Evolutionary conservation across 1,139 yeast genomes (phyloP).

Genomic region (Lodderomyces margitis): DNA sequence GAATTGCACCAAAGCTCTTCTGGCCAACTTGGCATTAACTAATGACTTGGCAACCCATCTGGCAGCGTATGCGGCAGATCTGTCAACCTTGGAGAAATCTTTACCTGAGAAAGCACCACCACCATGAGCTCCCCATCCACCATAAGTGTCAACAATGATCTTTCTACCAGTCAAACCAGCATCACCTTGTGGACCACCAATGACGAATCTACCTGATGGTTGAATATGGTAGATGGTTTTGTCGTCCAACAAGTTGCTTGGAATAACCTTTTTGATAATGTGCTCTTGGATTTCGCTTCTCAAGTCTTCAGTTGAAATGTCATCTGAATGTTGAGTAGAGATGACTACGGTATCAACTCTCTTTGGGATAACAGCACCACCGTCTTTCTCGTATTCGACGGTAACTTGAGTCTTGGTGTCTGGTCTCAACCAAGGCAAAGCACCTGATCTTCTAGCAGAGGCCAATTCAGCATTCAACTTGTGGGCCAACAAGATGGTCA

Average conservation of each 20-base stretch:
- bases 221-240: slow-evolving; percentile 97
- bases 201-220: slow-evolving; percentile 99
- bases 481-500: slow-evolving; percentile 92
- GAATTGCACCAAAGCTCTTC: slow-evolving; percentile 97
- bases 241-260: slow-evolving; percentile 86
- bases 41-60: slow-evolving; percentile 99
- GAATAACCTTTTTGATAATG: slow-evolving; percentile 88
- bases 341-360: slow-evolving; percentile 98
- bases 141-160: slow-evolving; percentile 98
- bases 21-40: slow-evolving; percentile 90
- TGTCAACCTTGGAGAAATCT: slow-evolving; percentile 99
- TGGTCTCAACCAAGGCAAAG: slow-evolving; percentile 96
- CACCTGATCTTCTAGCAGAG: slow-evolving; percentile 94
- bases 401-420: slow-evolving; percentile 99
- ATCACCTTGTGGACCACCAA: slow-evolving; percentile 99
- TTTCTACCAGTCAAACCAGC: slow-evolving; percentile 99
- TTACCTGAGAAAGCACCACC: slow-evolving; percentile 99
- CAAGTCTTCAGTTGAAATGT: slow-evolving; percentile 88
- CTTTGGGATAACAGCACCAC: slow-evolving; percentile 92
- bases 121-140: slow-evolving; percentile 99
- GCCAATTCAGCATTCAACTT: slow-evolving; percentile 96
- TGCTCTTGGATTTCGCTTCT: slow-evolving; percentile 75
- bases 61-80: slow-evolving; percentile 99
- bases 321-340: slow-evolving; percentile 97
- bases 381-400: slow-evolving; percentile 88